phyloP scores from a whole-genome alignment of 208 protist species.

The Acanthamoeba divionensis region DNA sequence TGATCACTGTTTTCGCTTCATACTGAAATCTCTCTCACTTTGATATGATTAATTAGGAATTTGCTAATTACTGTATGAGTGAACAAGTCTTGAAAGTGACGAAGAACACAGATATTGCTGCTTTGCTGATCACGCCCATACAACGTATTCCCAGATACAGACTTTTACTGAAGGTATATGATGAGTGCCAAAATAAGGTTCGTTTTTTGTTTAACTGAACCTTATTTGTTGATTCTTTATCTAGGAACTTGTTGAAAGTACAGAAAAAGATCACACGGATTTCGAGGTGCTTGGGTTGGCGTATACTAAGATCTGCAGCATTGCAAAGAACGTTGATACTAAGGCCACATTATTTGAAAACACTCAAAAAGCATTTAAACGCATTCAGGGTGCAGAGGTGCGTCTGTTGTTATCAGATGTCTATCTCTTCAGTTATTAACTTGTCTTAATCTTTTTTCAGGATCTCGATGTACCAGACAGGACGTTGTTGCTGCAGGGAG shows the following conservation, averaged over 20 bases:
- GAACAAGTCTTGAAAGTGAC: conserved; percentile 14
- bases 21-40: too few relatives aligned
- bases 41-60: neutral
- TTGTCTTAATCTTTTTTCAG: too few relatives aligned
- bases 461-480: too few relatives aligned
- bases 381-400: too few relatives aligned
- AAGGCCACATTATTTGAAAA: neutral
- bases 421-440: too few relatives aligned
- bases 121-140: conserved; percentile 30
- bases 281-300: conserved; percentile 5
- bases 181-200: too few relatives aligned
- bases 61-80: neutral
- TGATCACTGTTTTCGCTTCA: too few relatives aligned
- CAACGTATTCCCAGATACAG: conserved; percentile 37
- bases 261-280: neutral
- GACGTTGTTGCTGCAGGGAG: neutral
- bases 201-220: too few relatives aligned
- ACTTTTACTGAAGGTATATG: conserved; percentile 13
- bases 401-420: too few relatives aligned
- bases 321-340: conserved; percentile 15
- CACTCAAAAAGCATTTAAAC: neutral
- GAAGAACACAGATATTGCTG: neutral
- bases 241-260: conserved; percentile 34
- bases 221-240: too few relatives aligned
- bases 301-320: conserved; percentile 46